phyloP scores from a whole-genome alignment of 139 green algal genomes.

The Marvania coccoides region DNA sequence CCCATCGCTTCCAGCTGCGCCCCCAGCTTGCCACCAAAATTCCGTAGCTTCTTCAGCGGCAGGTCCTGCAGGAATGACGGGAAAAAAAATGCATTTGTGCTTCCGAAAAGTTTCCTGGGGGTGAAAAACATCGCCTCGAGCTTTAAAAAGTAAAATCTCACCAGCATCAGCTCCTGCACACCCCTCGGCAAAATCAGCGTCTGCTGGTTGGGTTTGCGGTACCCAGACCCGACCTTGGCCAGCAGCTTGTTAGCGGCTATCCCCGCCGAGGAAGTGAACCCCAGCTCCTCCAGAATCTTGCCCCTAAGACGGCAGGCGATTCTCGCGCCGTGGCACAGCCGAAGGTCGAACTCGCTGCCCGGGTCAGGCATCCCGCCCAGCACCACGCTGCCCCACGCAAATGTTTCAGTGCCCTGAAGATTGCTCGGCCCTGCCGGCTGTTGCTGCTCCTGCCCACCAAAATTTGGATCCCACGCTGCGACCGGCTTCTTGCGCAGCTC shows the following conservation, averaged over 20 bases:
- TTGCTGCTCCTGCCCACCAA: conserved; percentile 1
- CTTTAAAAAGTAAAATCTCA: no score
- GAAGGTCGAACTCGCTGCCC: conserved; percentile 44
- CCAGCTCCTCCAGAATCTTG: conserved; percentile 45
- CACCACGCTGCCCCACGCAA: conserved; percentile 49
- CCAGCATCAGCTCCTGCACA: conserved; percentile 54
- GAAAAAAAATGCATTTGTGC: not conserved
- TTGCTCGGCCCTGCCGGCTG: not conserved
- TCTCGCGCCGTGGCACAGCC: conserved; percentile 49
- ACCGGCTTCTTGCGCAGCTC: conserved; percentile 12
- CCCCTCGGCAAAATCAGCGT: conserved; percentile 62
- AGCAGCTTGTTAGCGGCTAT: conserved; percentile 81
- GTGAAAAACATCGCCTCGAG: no score
- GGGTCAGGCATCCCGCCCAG: conserved; percentile 35
- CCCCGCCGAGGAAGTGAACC: conserved; percentile 54
- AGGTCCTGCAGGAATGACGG: conserved; percentile 39
- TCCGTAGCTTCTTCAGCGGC: conserved; percentile 74
- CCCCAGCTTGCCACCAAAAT: conserved; percentile 85
- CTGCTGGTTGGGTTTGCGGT: conserved; percentile 86
- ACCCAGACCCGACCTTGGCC: conserved; percentile 75
- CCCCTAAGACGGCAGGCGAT: conserved; percentile 50
- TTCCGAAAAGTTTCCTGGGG: no score
- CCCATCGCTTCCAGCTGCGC: conserved; percentile 40
- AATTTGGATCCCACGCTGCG: not conserved
- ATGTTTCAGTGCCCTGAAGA: conserved; percentile 5